These are phyloP conservation scores for Ophiosphaerella herpotricha DNA, from an alignment of 2,329 filamentous ascomycete species.

Conservation along the genomic window DNA sequence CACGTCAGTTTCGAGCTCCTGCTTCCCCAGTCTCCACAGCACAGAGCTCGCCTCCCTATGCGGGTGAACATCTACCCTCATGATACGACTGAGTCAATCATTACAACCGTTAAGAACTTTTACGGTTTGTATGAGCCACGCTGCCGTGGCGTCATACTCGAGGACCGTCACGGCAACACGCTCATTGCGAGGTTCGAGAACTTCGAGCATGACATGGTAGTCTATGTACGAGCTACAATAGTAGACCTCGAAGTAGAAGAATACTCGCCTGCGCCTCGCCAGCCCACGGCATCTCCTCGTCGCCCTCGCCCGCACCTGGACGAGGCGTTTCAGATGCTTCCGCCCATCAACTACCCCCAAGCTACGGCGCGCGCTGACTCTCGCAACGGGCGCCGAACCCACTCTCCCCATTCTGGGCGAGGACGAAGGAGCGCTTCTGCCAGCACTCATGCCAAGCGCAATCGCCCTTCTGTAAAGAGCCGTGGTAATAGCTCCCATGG, in stretches of 20 bases:
- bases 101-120: constrained; percentile 98
- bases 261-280: constrained; percentile 55
- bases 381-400: constrained; percentile 72
- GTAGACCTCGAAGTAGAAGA: constrained; percentile 57
- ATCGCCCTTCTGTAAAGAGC: constrained; percentile 70
- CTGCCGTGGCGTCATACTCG: constrained; percentile 82
- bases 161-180: constrained; percentile 85
- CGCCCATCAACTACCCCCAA: constrained; percentile 64
- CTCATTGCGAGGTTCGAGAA: constrained; percentile 97
- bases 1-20: constrained; percentile 80
- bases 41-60: constrained; percentile 78
- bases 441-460: constrained; percentile 64
- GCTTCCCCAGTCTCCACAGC: constrained; percentile 68
- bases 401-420: constrained; percentile 70
- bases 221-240: constrained; percentile 84
- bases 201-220: constrained; percentile 87
- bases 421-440: constrained; percentile 79
- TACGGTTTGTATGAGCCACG: constrained; percentile 84
- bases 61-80: constrained; percentile 90
- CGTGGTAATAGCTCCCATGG: constrained; percentile 64
- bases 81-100: constrained; percentile 96
- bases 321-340: constrained; percentile 67
- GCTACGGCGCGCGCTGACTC: constrained; percentile 71
- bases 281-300: constrained; percentile 52
- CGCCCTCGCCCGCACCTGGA: constrained; percentile 63